Evolutionary conservation across 805 yeast genomes (phyloP).

Genomic region (Yarrowia sp.): DNA sequence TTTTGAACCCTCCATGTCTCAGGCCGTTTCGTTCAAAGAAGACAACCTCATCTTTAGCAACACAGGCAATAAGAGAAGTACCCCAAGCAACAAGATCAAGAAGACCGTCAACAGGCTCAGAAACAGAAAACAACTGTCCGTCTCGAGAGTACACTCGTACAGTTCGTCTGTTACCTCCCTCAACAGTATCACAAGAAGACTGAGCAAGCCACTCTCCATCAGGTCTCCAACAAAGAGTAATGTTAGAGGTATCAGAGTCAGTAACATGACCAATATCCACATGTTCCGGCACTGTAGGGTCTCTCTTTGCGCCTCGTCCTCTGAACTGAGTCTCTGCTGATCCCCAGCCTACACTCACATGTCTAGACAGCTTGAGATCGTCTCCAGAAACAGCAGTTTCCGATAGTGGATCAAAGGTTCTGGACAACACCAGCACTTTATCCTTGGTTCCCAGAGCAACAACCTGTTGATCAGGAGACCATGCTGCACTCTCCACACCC

Average conservation of each 20-base stretch:
- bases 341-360: slow-evolving; percentile 99
- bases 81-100: slow-evolving; percentile 80
- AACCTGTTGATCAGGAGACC: slow-evolving; percentile 93
- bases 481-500: slow-evolving; percentile 66
- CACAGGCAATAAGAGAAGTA: slow-evolving; percentile 80
- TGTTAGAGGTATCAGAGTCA: slow-evolving; percentile 48
- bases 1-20: slow-evolving; percentile 78
- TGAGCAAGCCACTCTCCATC: slow-evolving; percentile 84
- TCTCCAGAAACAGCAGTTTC: slow-evolving; percentile 58
- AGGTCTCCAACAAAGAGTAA: slow-evolving; percentile 85
- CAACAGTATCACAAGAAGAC: slow-evolving; percentile 55
- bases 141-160: slow-evolving; percentile 75
- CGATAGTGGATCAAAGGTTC: slow-evolving; percentile 73
- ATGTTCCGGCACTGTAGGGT: slow-evolving; percentile 81
- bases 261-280: slow-evolving; percentile 68
- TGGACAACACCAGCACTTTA: slow-evolving; percentile 59
- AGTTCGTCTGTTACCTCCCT: slow-evolving; percentile 54
- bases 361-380: slow-evolving; percentile 71
- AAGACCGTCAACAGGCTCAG: slow-evolving; percentile 84
- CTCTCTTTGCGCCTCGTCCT: slow-evolving; percentile 87
- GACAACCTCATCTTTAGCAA: slow-evolving; percentile 60
- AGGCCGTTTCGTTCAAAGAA: slow-evolving; percentile 94
- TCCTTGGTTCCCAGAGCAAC: slow-evolving; percentile 66
- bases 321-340: slow-evolving; percentile 92
- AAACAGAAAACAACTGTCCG: slow-evolving; percentile 73